Evolutionary conservation across 2,329 filamentous ascomycete species (phyloP).

Genomic region (Colletotrichum sp.): DNA sequence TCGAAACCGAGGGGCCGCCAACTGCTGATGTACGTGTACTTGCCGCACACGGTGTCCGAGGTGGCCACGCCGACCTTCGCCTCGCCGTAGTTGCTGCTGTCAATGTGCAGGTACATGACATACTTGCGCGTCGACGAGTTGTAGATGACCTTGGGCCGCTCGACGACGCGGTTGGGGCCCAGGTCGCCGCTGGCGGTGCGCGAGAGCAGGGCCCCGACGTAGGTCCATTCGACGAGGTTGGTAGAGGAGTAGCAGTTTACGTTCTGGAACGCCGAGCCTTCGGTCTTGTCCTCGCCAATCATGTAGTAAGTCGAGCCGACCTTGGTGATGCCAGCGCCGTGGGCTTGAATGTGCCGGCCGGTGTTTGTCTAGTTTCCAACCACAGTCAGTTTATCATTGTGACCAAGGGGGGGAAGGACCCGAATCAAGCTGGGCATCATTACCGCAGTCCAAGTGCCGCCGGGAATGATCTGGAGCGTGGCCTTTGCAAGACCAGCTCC

Average conservation of each 20-base stretch:
- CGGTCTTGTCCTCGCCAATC: slow-evolving; percentile 73
- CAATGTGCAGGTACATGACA: slow-evolving; percentile 74
- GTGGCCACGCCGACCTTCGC: slow-evolving; percentile 71
- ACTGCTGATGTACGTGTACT: slow-evolving; percentile 48
- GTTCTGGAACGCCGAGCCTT: slow-evolving; percentile 66
- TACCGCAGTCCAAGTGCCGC: slow-evolving; percentile 52
- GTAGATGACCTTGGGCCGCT: slow-evolving; percentile 72
- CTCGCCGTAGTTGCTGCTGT: slow-evolving; percentile 64
- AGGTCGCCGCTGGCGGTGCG: slow-evolving; percentile 57
- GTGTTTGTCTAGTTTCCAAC: slow-evolving; percentile 38
- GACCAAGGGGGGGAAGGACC: background rate
- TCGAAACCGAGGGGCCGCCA: slow-evolving; percentile 37
- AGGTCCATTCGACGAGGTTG: slow-evolving; percentile 69
- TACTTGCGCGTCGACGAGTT: slow-evolving; percentile 67
- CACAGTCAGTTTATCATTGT: background rate
- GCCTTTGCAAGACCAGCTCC: slow-evolving; percentile 7
- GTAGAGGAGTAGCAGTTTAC: slow-evolving; percentile 73
- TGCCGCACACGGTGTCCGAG: slow-evolving; percentile 62
- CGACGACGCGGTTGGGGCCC: slow-evolving; percentile 66
- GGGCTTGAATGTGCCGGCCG: slow-evolving; percentile 67
- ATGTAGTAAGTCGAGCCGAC: slow-evolving; percentile 67
- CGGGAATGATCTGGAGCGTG: slow-evolving; percentile 43
- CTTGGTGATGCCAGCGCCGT: slow-evolving; percentile 64
- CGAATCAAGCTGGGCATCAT: slow-evolving; percentile 3
- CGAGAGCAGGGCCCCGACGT: slow-evolving; percentile 63